A percentile compares a stretch with the other conserved stretches of the same genome.
These are phyloP conservation scores for Saturnispora quitensis DNA, from an alignment of 805 yeast genomes.

Conservation along the genomic window DNA sequence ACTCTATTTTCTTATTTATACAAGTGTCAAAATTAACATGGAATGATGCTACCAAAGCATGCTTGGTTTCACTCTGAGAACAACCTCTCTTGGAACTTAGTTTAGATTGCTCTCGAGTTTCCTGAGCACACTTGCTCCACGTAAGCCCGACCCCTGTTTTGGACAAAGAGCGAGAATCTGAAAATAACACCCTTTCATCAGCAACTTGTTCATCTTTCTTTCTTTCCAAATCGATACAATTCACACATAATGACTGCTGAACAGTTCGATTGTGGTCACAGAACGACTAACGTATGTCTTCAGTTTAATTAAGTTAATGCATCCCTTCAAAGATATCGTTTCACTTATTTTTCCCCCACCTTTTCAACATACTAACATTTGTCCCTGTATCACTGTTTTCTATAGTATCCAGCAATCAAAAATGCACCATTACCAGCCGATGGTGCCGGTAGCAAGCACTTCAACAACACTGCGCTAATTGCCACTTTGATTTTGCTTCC, in stretches of 20 bases:
- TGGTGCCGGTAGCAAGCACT: slow-evolving; percentile 76
- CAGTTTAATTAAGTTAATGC: not conserved
- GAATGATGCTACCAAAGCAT: too few species aligned
- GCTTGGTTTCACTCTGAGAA: not conserved
- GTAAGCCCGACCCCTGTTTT: not conserved
- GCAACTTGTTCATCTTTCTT: not conserved
- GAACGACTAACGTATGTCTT: slow-evolving; percentile 37
- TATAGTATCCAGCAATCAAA: slow-evolving; percentile 57
- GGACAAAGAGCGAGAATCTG: not conserved
- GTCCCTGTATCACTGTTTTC: not conserved
- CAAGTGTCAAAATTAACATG: too few species aligned
- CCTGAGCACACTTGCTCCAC: not conserved
- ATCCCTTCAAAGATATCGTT: not conserved
- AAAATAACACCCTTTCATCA: not conserved
- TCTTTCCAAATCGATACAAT: not conserved
- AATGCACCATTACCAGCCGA: slow-evolving; percentile 88
- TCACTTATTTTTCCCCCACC: not conserved
- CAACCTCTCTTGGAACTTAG: not conserved
- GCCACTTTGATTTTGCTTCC: slow-evolving; percentile 51
- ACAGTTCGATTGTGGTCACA: slow-evolving; percentile 37
- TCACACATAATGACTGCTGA: slow-evolving; percentile 5
- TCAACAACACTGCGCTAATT: slow-evolving; percentile 50
- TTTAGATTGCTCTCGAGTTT: not conserved
- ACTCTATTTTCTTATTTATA: too few species aligned
- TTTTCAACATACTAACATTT: slow-evolving; percentile 1